A percentile compares a stretch with the other conserved stretches of the same genome.
Evolutionary conservation across 2,329 filamentous ascomycete genomes (phyloP).

Genomic region (Colletotrichum tofieldiae): DNA sequence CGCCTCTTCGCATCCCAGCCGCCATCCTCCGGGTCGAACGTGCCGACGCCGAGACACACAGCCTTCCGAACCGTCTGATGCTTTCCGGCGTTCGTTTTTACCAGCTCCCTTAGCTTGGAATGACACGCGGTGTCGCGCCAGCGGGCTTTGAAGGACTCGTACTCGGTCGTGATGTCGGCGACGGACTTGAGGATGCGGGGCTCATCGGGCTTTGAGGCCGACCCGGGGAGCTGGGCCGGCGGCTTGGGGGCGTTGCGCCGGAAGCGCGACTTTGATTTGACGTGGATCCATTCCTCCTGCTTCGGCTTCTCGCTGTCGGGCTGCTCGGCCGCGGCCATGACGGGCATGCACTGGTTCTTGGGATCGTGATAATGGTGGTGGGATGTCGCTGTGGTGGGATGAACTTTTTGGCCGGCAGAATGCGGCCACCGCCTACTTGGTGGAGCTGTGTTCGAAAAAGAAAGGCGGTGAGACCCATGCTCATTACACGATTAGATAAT

Average conservation of each 20-base stretch:
- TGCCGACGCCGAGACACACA: constrained; percentile 70
- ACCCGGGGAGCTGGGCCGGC: constrained; percentile 4
- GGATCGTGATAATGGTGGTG: neutral
- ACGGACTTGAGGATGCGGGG: constrained; percentile 42
- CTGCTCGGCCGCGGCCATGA: constrained; percentile 29
- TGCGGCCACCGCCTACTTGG: constrained; percentile 13
- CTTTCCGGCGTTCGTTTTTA: constrained; percentile 48
- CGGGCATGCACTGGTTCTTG: neutral
- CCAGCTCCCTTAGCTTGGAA: constrained; percentile 52
- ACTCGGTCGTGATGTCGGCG: constrained; percentile 51
- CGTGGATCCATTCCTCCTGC: constrained; percentile 45
- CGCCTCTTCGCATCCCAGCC: constrained; percentile 62
- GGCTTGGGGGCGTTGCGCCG: constrained; percentile 28
- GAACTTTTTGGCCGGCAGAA: constrained; percentile 43
- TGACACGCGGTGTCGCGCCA: constrained; percentile 50
- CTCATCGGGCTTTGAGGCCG: constrained; percentile 7
- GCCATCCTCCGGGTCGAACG: constrained; percentile 67
- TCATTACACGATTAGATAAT: neutral
- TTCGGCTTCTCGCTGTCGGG: constrained; percentile 14
- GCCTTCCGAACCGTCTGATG: constrained; percentile 56
- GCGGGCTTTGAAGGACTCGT: constrained; percentile 47
- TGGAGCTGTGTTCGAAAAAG: neutral
- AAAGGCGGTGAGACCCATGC: constrained; percentile 12
- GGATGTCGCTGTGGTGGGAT: constrained; percentile 29
- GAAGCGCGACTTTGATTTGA: constrained; percentile 44